Base-by-base conservation (phyloP, 768 basidiomycete species). In the Podaxis mareebaensis region DNA sequence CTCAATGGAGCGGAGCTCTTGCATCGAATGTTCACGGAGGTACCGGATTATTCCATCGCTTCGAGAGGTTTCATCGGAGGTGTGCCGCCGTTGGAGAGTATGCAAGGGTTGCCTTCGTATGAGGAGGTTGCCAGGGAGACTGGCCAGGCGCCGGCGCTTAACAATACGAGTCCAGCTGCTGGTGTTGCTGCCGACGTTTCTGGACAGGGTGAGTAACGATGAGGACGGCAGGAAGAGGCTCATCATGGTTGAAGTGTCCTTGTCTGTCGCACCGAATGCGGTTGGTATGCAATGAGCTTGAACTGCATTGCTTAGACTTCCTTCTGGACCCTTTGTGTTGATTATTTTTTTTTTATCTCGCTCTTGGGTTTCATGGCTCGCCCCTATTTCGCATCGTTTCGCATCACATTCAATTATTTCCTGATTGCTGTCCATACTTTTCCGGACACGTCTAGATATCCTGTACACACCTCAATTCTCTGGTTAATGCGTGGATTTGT, bases 41-140 rank as follows among this genome's bases (percentile, higher is more conserved):
- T 97, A 17, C 96, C 96, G 1, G 87, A 92, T 67, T 99, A 99
- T 74, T 83, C 83, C 20, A 82, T 92, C 52, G 93, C 96, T 2
- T 86, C 89, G 65, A 80, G 90, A 13, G 95, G 95, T 5, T 96
- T 96, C 75, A 81, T 96, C 28, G 95, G 95, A 6, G 59, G 59
- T 4, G 89, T 96, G n/a, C 88, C 91, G 10, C 95, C 96, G 15
- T 74, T 95, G 70, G 82, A 82, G 69, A 89, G 90, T 68, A 81
- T 89, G 78, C 80, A 78, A 28, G 93, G 91, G 5, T 71, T 96
- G 67, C 96, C 96, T 53, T 91, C 88, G 42, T 99, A 99, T 68
- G 93, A 93, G 67, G 94, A 94, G 71, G 84, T 84, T 10, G 65
- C 69, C 4, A 63, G 65, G 39, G 57, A 57, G 38, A 46, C 4